Evolutionary conservation across 2,329 filamentous ascomycete genomes (phyloP).

Genomic region (Aspergillus sergii): DNA sequence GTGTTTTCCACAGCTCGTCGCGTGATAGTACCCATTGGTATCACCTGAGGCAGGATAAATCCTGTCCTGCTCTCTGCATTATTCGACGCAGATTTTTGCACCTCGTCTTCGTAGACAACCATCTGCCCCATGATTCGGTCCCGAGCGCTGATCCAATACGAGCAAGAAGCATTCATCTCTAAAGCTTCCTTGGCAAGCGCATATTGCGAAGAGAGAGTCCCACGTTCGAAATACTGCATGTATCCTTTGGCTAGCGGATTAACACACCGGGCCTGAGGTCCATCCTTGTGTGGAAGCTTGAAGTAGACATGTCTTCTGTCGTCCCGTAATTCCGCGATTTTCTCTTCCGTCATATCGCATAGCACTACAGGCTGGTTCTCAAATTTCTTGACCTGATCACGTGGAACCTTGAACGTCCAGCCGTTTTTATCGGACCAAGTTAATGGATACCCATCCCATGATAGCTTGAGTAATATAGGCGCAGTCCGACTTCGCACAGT

Average conservation of each 20-base stretch:
- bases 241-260: slow-evolving; percentile 93
- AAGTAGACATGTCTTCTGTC: slow-evolving; percentile 73
- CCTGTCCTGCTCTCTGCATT: slow-evolving; percentile 54
- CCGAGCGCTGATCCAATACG: slow-evolving; percentile 97
- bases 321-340: slow-evolving; percentile 64
- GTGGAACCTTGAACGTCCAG: slow-evolving; percentile 84
- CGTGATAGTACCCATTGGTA: slow-evolving; percentile 98
- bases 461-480: slow-evolving; percentile 77
- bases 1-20: slow-evolving; percentile 94
- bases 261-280: slow-evolving; percentile 77
- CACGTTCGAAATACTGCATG: slow-evolving; percentile 85
- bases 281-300: slow-evolving; percentile 96
- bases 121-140: slow-evolving; percentile 94
- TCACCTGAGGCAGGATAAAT: slow-evolving; percentile 91
- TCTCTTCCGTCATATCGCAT: slow-evolving; percentile 77
- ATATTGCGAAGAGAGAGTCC: slow-evolving; percentile 83
- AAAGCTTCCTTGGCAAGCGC: slow-evolving; percentile 89
- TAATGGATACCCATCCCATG: slow-evolving; percentile 87
- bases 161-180: slow-evolving; percentile 98
- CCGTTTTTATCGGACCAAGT: slow-evolving; percentile 92
- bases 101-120: slow-evolving; percentile 80
- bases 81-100: slow-evolving; percentile 27
- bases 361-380: slow-evolving; percentile 69
- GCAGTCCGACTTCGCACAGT: slow-evolving; percentile 87
- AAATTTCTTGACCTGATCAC: slow-evolving; percentile 65